phyloP scores from a whole-genome alignment of 768 basidiomycete species.

The Mycena chlorophos region DNA sequence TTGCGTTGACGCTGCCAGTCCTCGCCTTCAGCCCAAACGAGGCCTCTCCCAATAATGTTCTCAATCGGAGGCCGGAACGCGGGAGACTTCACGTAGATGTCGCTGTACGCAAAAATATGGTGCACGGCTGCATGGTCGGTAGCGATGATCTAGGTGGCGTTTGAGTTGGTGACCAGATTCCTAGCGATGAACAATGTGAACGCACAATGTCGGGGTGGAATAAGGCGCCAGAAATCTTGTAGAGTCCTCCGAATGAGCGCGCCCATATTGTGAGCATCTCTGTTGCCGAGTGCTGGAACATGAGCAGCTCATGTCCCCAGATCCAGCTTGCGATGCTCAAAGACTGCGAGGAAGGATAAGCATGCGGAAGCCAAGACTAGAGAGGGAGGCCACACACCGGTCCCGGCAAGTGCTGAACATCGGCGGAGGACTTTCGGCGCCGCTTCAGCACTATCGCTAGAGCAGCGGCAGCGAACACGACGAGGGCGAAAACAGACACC shows the following conservation, averaged over 20 bases:
- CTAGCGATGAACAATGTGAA: background rate
- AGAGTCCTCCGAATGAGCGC: constrained; percentile 32
- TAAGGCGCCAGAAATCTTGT: constrained; percentile 39
- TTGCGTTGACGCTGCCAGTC: constrained; percentile 37
- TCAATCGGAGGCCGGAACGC: constrained; percentile 35
- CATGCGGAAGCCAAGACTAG: background rate
- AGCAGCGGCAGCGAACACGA: constrained; percentile 8
- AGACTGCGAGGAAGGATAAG: constrained; percentile 14
- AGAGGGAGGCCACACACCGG: constrained; percentile 20
- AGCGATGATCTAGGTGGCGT: constrained; percentile 32
- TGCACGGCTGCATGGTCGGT: constrained; percentile 38
- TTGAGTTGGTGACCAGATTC: background rate
- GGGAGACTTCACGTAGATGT: constrained; percentile 35
- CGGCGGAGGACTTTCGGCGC: background rate
- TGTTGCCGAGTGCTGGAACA: constrained; percentile 33
- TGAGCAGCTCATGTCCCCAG: constrained; percentile 40
- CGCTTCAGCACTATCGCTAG: background rate
- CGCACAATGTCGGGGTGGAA: constrained; percentile 40
- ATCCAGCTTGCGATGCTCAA: constrained; percentile 28
- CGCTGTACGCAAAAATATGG: constrained; percentile 38
- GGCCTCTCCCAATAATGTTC: constrained; percentile 34
- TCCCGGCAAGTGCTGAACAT: constrained; percentile 23
- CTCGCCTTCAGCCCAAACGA: constrained; percentile 41
- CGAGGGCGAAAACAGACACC: constrained; percentile 9
- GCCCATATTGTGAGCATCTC: constrained; percentile 38